Evolutionary conservation across 768 basidiomycete species (phyloP), one percentile per base, ranked within the genome.

Genomic region (Collybia nuda): DNA sequence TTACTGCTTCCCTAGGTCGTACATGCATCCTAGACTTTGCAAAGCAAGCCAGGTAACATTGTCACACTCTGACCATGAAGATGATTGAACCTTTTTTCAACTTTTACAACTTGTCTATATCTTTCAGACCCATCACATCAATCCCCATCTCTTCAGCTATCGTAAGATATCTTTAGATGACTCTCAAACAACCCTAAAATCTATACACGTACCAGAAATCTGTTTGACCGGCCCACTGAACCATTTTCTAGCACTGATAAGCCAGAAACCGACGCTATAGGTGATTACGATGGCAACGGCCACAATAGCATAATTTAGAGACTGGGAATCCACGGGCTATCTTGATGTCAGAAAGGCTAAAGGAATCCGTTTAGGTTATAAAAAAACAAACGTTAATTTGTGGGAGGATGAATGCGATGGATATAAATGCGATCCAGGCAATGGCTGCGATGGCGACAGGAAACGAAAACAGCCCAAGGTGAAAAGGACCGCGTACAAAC

Each of bases 291-390:
- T 86, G 0, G 84, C 87, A 19, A 90, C 85, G 2, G 88, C 89
- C 7, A 90, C 88, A 37, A 85, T 76, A 0, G 88, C 67, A 60
- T 90, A 92, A 62, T 89, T 90, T 53, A 90, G 69, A 1, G 88
- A 88, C 60, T 88, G 80, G 0, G 80, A 78, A 56, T 80, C 68
- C 41, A 90, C 86, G 6, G 86, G 86, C 79, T 82, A 54, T 32
- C 9, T 41, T 32, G 45, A 19, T 19, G n/a, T 23, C 18, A 17
- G 38, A 11, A 37, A 19, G 19, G 6, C 21, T n/a, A n/a, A 38
- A 42, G 23, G 14, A 47, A 36, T 32, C 24, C 9, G 32, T 32
- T 3, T 5, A 32, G 32, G n/a, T n/a, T 32, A 14, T 4, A 36
- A 26, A n/a, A 44, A 28, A 8, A 56, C 75, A 51, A 54, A 79